Conservation (phyloP, 1,139 yeast genomes). For the Hanseniaspora uvarum region DNA sequence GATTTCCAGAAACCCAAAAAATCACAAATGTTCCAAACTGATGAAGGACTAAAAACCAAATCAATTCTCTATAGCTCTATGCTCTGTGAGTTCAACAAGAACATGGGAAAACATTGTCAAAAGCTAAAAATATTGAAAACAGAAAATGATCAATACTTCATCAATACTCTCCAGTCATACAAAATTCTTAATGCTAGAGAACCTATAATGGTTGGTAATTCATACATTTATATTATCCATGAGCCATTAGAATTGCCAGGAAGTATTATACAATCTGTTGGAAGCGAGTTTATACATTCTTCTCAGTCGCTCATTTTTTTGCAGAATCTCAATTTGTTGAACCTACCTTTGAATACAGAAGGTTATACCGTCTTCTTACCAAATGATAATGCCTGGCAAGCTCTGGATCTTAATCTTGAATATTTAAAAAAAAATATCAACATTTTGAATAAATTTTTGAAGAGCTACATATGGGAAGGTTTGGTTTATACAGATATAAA, state of each 20-base stretch:
- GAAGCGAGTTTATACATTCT: conserved; percentile 42
- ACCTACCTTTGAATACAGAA: conserved; percentile 36
- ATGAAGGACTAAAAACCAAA: conserved; percentile 21
- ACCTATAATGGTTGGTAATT: conserved; percentile 44
- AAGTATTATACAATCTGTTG: conserved; percentile 42
- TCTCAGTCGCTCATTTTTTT: conserved; percentile 44
- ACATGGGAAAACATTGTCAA: conserved; percentile 41
- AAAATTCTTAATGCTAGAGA: conserved; percentile 22
- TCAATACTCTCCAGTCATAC: conserved; percentile 27
- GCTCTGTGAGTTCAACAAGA: conserved; percentile 35
- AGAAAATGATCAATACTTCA: conserved; percentile 35
- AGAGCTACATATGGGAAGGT: conserved; percentile 51
- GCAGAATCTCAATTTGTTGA: conserved; percentile 40
- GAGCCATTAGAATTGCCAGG: conserved; percentile 50
- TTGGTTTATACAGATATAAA: conserved; percentile 58
- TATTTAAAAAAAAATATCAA: conserved; percentile 47
- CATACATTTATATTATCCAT: conserved; percentile 53
- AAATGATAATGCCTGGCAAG: conserved; percentile 64
- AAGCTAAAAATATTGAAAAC: conserved; percentile 35
- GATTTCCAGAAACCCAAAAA: conserved; percentile 20
- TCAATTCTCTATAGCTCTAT: conserved; percentile 38
- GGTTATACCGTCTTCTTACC: conserved; percentile 80
- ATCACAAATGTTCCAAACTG: conserved; percentile 17
- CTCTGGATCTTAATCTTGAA: conserved; percentile 49
- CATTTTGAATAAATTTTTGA: conserved; percentile 43